A percentile compares a stretch with the other conserved stretches of the same genome.
Evolutionary conservation across 2,329 filamentous ascomycete genomes (phyloP).

Genomic region (Pseudogymnoascus sp.): DNA sequence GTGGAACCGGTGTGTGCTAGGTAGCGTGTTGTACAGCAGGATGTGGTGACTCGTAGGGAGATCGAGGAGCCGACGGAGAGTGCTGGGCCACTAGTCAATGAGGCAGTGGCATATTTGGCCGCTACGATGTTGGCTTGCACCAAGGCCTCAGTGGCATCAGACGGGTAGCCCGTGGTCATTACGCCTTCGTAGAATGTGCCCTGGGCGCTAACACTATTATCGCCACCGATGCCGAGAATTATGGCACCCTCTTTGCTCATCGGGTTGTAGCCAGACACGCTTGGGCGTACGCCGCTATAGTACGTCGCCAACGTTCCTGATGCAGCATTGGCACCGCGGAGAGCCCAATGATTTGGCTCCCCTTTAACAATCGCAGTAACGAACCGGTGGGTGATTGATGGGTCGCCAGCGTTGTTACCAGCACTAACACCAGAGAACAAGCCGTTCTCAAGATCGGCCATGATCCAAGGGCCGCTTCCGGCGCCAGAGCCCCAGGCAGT

Average conservation of each 20-base stretch:
- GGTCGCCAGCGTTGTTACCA: constrained; percentile 42
- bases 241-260: constrained; percentile 58
- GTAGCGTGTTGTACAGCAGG: constrained; percentile 46
- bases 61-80: constrained; percentile 42
- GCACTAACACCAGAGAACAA: constrained; percentile 48
- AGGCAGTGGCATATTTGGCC: constrained; percentile 43
- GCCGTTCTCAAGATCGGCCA: constrained; percentile 61
- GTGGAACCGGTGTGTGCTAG: constrained; percentile 43
- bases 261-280: constrained; percentile 44
- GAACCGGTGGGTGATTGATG: constrained; percentile 47
- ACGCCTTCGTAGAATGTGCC: constrained; percentile 57
- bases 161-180: constrained; percentile 52
- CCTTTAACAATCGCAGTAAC: constrained; percentile 51
- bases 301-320: constrained; percentile 49
- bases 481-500: constrained; percentile 47
- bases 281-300: constrained; percentile 49
- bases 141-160: constrained; percentile 45
- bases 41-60: constrained; percentile 47
- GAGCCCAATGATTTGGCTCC: constrained; percentile 45
- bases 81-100: constrained; percentile 39
- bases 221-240: constrained; percentile 56
- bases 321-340: constrained; percentile 48
- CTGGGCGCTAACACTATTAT: constrained; percentile 50
- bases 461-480: constrained; percentile 56
- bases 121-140: constrained; percentile 52